Percentiles rank a stretch among this genome's conserved stretches.
Conservation (phyloP, 78 protist genomes). For the Reticulomyxa filosa region DNA sequence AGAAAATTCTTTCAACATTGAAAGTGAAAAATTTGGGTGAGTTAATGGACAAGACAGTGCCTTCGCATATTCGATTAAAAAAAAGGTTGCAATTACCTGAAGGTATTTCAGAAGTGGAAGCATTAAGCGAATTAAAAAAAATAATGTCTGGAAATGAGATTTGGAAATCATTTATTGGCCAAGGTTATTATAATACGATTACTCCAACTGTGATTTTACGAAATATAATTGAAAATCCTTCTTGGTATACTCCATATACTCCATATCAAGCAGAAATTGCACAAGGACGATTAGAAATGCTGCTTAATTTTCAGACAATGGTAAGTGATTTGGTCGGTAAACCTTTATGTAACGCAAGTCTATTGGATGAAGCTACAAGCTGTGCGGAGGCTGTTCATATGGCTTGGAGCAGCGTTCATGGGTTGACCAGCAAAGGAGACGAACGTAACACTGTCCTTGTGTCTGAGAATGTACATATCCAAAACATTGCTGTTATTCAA, state of each 20-base stretch:
- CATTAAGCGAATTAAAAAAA: constrained; percentile 3
- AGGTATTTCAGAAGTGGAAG: too few relatives aligned
- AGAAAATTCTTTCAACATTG: too few relatives aligned
- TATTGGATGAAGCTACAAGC: constrained; percentile 61
- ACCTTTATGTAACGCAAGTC: constrained; percentile 68
- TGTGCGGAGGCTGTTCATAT: constrained; percentile 54
- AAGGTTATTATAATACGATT: constrained; percentile 46
- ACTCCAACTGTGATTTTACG: constrained; percentile 67
- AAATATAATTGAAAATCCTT: constrained; percentile 80
- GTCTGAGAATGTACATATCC: constrained; percentile 41
- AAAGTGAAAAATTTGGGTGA: too few relatives aligned
- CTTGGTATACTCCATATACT: constrained; percentile 98
- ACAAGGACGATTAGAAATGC: constrained; percentile 87
- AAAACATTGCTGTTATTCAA: constrained; percentile 45
- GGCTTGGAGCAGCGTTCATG: constrained; percentile 3
- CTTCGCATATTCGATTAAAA: too few relatives aligned
- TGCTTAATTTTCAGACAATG: constrained; percentile 85
- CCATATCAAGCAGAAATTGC: constrained; percentile 95
- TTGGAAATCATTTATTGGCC: constrained; percentile 11
- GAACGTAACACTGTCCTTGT: constrained; percentile 30
- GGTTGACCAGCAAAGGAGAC: not conserved
- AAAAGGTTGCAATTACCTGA: too few relatives aligned
- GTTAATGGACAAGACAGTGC: too few relatives aligned
- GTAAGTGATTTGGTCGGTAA: constrained; percentile 68
- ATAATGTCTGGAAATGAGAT: constrained; percentile 26